Conservation (phyloP, 495 filamentous ascomycete genomes). For the Penicillium flavigenum region DNA sequence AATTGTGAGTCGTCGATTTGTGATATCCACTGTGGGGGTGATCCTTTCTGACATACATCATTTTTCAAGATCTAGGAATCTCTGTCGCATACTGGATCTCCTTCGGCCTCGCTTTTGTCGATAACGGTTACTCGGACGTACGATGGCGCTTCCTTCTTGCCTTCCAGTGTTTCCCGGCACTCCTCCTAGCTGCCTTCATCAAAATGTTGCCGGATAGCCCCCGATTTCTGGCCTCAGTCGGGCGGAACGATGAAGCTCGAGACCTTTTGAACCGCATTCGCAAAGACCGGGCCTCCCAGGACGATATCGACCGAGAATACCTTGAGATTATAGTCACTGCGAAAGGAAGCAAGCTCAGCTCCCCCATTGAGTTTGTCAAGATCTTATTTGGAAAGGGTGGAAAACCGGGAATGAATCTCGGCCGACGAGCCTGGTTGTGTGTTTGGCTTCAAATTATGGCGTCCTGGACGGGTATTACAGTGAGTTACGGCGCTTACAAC, state of each 20-base stretch:
- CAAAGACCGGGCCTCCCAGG: constrained; percentile 18
- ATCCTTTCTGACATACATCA: constrained; percentile 18
- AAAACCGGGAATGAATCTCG: constrained; percentile 33
- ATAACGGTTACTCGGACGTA: constrained; percentile 50
- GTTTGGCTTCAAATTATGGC: constrained; percentile 57
- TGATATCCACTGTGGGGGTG: neutral
- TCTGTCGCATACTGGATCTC: constrained; percentile 63
- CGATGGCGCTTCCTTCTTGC: constrained; percentile 57
- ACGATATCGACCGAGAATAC: constrained; percentile 41
- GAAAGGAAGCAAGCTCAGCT: constrained; percentile 34
- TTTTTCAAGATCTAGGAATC: constrained; percentile 52
- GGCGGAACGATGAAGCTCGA: constrained; percentile 39
- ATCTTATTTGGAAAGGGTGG: constrained; percentile 36
- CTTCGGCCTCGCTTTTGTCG: constrained; percentile 55
- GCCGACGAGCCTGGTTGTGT: constrained; percentile 49
- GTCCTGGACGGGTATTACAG: constrained; percentile 52
- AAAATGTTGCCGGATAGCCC: constrained; percentile 52
- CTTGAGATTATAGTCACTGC: constrained; percentile 40
- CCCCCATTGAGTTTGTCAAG: constrained; percentile 40
- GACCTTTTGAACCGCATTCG: constrained; percentile 35
- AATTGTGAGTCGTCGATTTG: constrained; percentile 38
- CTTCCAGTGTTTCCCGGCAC: constrained; percentile 54
- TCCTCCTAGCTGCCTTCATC: constrained; percentile 50
- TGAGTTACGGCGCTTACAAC: constrained; percentile 18
- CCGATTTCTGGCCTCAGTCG: constrained; percentile 43